These are phyloP conservation scores for Septoria linicola DNA, from an alignment of 2,329 filamentous ascomycete species.

Conservation along the genomic window DNA sequence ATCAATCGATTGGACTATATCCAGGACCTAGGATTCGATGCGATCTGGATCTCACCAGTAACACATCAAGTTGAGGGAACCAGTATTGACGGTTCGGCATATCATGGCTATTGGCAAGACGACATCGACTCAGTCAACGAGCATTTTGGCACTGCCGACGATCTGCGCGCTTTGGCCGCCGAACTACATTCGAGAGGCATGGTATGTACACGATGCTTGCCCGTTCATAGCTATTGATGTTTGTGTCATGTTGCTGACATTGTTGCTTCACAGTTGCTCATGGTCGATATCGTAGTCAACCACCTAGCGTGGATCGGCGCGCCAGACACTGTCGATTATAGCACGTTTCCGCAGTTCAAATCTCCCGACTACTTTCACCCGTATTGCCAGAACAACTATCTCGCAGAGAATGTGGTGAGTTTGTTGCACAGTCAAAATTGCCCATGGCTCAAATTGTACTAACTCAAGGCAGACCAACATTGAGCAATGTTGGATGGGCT, in stretches of 20 bases:
- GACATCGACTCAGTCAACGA: slow-evolving; percentile 47
- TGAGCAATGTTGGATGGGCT: slow-evolving; percentile 55
- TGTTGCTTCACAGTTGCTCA: slow-evolving; percentile 36
- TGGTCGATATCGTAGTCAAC: slow-evolving; percentile 42
- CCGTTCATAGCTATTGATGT: not conserved
- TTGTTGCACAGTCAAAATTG: too few species aligned
- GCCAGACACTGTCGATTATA: slow-evolving; percentile 34
- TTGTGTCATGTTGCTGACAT: slow-evolving; percentile 16
- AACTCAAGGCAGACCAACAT: slow-evolving; percentile 34
- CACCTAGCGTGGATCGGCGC: slow-evolving; percentile 40
- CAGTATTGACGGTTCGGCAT: slow-evolving; percentile 44
- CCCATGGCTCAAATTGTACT: too few species aligned
- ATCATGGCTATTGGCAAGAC: slow-evolving; percentile 58
- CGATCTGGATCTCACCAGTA: slow-evolving; percentile 56
- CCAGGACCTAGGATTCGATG: slow-evolving; percentile 46
- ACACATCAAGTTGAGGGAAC: slow-evolving; percentile 45
- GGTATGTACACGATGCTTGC: slow-evolving; percentile 29
- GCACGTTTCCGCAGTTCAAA: slow-evolving; percentile 43
- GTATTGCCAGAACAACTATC: slow-evolving; percentile 57
- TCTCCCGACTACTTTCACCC: slow-evolving; percentile 47
- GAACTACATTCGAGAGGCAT: slow-evolving; percentile 41
- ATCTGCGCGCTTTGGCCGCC: slow-evolving; percentile 38
- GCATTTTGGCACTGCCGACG: slow-evolving; percentile 40
- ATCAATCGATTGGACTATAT: slow-evolving; percentile 63
- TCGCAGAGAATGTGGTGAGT: slow-evolving; percentile 37